Evolutionary conservation across 495 filamentous ascomycete species (phyloP).

Genomic region (Aspergillus diversus): DNA sequence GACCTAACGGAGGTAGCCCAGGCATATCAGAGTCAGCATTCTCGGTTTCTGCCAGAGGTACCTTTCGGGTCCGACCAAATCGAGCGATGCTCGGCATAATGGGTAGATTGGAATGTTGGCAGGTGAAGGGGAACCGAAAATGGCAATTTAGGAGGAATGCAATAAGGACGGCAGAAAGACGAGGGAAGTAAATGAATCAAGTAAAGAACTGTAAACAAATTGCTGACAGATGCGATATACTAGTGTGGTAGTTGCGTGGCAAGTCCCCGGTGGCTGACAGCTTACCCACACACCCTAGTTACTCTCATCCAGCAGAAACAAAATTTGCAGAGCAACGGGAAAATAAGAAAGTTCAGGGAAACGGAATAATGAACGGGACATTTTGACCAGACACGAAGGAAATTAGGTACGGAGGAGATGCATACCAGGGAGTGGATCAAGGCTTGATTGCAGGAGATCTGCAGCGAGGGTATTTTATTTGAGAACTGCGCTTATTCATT

Average conservation of each 20-base stretch:
- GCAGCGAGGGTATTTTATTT: constrained; percentile 28
- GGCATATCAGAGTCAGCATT: constrained; percentile 34
- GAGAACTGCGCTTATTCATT: constrained; percentile 35
- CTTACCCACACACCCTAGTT: background rate
- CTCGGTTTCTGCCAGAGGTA: constrained; percentile 28
- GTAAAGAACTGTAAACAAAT: background rate
- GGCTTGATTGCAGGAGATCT: constrained; percentile 35
- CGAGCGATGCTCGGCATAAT: constrained; percentile 32
- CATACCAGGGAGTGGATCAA: constrained; percentile 30
- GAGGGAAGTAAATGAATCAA: background rate
- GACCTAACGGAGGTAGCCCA: constrained; percentile 28
- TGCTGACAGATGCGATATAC: background rate
- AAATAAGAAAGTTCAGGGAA: constrained; percentile 1
- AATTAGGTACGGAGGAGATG: constrained; percentile 12
- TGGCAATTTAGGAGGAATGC: constrained; percentile 10
- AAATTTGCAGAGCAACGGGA: background rate
- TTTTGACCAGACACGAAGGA: constrained; percentile 11
- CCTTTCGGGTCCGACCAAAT: constrained; percentile 37
- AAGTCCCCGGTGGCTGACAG: constrained; percentile 10
- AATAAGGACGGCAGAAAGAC: constrained; percentile 7
- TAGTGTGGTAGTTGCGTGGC: constrained; percentile 7
- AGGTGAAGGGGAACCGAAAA: constrained; percentile 11
- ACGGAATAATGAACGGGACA: constrained; percentile 11
- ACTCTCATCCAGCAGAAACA: background rate
- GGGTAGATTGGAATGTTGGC: constrained; percentile 17